phyloP scores from a whole-genome alignment of 257 asterid genomes.

The Buddleja alternifolia region DNA sequence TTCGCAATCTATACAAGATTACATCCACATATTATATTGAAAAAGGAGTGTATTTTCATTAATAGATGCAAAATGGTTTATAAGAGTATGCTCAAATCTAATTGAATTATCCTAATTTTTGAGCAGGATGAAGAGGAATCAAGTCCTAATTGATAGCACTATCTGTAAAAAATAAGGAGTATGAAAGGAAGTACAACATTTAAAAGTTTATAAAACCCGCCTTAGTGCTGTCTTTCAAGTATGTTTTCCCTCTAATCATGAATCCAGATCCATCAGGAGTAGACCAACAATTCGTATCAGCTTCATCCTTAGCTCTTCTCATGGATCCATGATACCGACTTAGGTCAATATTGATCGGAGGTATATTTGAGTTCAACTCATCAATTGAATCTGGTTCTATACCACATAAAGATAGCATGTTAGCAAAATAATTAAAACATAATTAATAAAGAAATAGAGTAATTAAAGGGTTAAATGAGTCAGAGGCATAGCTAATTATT shows the following conservation, averaged over 20 bases:
- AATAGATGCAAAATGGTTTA: too few relatives aligned
- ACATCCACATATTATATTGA: too few relatives aligned
- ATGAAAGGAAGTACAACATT: neutral
- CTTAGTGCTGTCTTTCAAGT: conserved; percentile 85
- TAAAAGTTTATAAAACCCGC: conserved; percentile 39
- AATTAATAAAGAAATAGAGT: too few relatives aligned
- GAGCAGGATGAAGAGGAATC: too few relatives aligned
- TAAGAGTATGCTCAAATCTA: too few relatives aligned
- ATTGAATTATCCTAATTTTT: too few relatives aligned
- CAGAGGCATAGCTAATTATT: neutral
- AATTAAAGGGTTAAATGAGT: too few relatives aligned
- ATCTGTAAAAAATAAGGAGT: neutral
- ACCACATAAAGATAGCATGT: conserved; percentile 29
- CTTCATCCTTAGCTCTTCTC: conserved; percentile 76
- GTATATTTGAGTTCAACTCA: conserved; percentile 54
- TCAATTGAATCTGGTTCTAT: conserved; percentile 51
- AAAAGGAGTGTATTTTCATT: too few relatives aligned
- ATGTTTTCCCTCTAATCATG: conserved; percentile 93
- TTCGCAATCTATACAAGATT: too few relatives aligned
- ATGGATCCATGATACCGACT: conserved; percentile 71
- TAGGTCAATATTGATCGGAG: conserved; percentile 59
- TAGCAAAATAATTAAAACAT: conserved; percentile 20
- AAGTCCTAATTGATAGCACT: too few relatives aligned
- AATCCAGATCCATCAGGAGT: conserved; percentile 90
- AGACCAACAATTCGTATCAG: conserved; percentile 85